Evolutionary conservation across 345 rosid genomes (phyloP), one percentile per base, ranked within the genome.

Genomic region (Aegle marmelos): DNA sequence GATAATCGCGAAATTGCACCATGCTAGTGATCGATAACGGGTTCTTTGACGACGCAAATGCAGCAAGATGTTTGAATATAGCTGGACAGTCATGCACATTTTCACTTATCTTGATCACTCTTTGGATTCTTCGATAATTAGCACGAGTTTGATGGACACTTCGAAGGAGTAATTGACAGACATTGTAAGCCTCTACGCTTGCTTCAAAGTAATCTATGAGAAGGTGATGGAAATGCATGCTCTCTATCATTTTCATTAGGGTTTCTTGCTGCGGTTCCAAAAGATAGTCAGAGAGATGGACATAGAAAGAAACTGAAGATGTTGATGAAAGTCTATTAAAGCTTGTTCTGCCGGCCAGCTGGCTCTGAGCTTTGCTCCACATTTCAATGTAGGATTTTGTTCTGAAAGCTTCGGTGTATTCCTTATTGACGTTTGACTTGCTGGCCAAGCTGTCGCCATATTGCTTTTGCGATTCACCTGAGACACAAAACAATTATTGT

Each of bases 371-470:
- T 79, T 90, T 83, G 76, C 85, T 88, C 75, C 90, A 84, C 86
- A 90, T 86, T 60, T 95, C 97, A 24, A 83, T 68, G 78, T 95
- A 95, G 53, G 99, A 95, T 27, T 83, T 83, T 61, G 98, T 91
- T 70, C 97, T 89, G 73, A 95, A 89, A 70, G 93, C 97, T 87
- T 88, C 87, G 80, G 83, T 88, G 92, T 95, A 93, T 77, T 95
- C 99, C 68, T 92, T 94, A 70, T 86, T 87, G 21, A 95, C 90
- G 76, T 79, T 89, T 76, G 79, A 61, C 88, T 87, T 82, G 79
- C 62, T 81, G 36, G 83, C 73, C 73, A 85, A 83, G 91, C 80
- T 80, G 75, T 70, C 65, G 14, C n/a, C 63, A 36, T 14, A 5
- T 80, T 84, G 85, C 68, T 68, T 83, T 48, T 68, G 69, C 7